Conservation (phyloP, 169 alveolate species). For the Cryptosporidium viatorum region DNA sequence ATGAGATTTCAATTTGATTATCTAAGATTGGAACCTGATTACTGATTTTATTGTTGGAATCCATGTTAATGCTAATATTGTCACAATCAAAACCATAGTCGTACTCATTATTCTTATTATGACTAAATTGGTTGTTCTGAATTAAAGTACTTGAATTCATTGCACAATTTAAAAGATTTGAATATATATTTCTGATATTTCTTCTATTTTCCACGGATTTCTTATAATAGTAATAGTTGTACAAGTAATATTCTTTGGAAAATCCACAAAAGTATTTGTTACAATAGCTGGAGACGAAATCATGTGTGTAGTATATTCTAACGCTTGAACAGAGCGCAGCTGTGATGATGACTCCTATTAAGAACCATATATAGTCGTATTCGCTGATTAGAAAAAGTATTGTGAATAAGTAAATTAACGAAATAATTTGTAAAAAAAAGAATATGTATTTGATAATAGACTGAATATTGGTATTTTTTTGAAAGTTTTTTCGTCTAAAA, state of each 20-base stretch:
- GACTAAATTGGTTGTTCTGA: not conserved
- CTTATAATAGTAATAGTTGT: conserved; percentile 47
- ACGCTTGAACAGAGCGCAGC: conserved; percentile 19
- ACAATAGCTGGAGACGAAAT: conserved; percentile 38
- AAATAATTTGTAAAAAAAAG: conserved; percentile 4
- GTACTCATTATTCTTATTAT: not conserved
- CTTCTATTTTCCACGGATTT: conserved; percentile 9
- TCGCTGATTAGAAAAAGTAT: conserved; percentile 23
- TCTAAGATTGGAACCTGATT: not conserved
- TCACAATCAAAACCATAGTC: not conserved
- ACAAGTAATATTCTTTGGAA: conserved; percentile 45
- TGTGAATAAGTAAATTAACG: conserved; percentile 21
- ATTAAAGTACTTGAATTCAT: not conserved
- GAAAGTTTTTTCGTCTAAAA: not conserved
- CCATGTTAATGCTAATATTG: not conserved
- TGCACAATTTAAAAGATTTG: conserved; percentile 17
- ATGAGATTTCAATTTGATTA: not conserved
- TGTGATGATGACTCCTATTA: conserved; percentile 5
- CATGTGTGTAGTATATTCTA: conserved; percentile 35
- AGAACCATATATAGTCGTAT: conserved; percentile 55
- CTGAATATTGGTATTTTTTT: not conserved
- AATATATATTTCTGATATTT: conserved; percentile 43
- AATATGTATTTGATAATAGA: not conserved
- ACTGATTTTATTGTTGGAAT: not conserved
- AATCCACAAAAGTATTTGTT: conserved; percentile 63